Conservation (phyloP, 202 grass and related monocot genomes). For the Cymbopogon flexuosus region DNA sequence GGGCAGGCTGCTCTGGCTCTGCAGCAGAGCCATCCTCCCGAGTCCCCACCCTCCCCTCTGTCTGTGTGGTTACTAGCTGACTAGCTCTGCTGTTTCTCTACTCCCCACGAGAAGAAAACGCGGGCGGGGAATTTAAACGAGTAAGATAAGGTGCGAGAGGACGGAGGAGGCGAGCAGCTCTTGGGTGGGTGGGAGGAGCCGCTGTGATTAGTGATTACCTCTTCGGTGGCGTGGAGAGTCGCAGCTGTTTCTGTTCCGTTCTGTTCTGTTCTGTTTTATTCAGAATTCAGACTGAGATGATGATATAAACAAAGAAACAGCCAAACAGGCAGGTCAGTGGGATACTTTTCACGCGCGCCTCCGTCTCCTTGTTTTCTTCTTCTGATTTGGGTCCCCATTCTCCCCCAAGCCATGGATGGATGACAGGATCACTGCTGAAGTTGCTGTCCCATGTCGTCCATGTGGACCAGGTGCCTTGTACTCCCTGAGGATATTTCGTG, state of each 20-base stretch:
- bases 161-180: conserved; percentile 18
- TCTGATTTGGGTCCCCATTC: not conserved
- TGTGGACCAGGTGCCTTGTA: not conserved
- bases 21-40: conserved; percentile 31
- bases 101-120: conserved; percentile 23
- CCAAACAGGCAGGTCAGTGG: not conserved
- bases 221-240: conserved; percentile 38
- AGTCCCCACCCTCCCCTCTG: not conserved
- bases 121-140: conserved; percentile 35
- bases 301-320: not conserved
- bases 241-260: not conserved
- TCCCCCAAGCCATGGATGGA: not conserved
- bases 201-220: not conserved
- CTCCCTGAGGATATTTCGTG: not conserved
- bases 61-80: not conserved
- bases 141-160: conserved; percentile 44
- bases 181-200: conserved; percentile 21
- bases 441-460: not conserved
- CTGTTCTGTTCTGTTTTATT: not conserved
- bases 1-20: conserved; percentile 40
- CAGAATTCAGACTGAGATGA: not conserved
- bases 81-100: not conserved
- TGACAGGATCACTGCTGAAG: not conserved
- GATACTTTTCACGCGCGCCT: conserved; percentile 7
- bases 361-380: conserved; percentile 18